Conservation (phyloP, 192 early-diverging fungal species). For the Thoreauomyces humboldtii region DNA sequence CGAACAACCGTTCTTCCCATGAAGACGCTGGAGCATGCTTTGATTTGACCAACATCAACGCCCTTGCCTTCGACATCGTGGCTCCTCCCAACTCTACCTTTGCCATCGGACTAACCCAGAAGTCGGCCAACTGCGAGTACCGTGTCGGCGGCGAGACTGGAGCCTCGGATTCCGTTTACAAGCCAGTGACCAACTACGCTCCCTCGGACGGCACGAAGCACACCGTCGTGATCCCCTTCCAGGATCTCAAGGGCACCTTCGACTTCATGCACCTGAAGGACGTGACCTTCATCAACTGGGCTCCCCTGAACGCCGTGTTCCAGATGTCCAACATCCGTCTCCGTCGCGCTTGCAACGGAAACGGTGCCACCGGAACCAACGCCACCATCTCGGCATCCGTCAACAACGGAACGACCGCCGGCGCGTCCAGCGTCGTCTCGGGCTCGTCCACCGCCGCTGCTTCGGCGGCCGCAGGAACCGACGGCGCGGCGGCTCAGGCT, state of each 20-base stretch:
- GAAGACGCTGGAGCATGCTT: slow-evolving; percentile 27
- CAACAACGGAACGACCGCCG: neutral
- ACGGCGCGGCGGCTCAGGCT: too few species aligned
- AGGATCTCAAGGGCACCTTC: slow-evolving; percentile 13
- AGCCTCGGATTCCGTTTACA: slow-evolving; percentile 16
- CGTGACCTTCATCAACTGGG: slow-evolving; percentile 21
- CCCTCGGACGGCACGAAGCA: slow-evolving; percentile 25
- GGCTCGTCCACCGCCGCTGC: neutral
- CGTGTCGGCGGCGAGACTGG: slow-evolving; percentile 15
- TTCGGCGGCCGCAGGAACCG: neutral
- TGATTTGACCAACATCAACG: slow-evolving; percentile 26
- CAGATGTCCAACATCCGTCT: slow-evolving; percentile 22
- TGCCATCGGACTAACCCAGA: slow-evolving; percentile 28
- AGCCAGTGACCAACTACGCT: slow-evolving; percentile 26
- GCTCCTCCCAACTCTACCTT: slow-evolving; percentile 35
- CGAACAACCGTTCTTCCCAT: neutral
- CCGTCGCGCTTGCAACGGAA: slow-evolving; percentile 12
- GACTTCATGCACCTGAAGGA: slow-evolving; percentile 36
- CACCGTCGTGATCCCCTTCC: slow-evolving; percentile 23
- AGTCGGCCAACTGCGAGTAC: slow-evolving; percentile 20
- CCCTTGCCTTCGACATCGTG: slow-evolving; percentile 33
- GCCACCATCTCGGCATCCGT: neutral
- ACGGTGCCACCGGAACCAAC: slow-evolving; percentile 14
- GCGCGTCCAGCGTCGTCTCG: neutral
- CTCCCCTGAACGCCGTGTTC: neutral